phyloP scores from a whole-genome alignment of 306 rosid species.

The Lupinus albus region DNA sequence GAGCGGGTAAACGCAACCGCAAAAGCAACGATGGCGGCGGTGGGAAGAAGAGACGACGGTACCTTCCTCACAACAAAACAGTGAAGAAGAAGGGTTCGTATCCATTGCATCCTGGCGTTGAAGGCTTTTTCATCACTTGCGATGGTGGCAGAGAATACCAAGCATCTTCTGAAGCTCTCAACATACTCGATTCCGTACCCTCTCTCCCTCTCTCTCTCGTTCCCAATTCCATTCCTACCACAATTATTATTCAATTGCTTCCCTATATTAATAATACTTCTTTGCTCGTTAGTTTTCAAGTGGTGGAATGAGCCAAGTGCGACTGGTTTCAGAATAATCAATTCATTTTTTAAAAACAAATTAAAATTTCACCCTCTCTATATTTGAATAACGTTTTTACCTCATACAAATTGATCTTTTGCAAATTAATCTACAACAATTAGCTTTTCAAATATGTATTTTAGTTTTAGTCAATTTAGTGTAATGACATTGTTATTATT shows the following conservation, averaged over 20 bases:
- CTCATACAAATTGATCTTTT: too few species aligned
- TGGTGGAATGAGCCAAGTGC: too few species aligned
- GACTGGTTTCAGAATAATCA: too few species aligned
- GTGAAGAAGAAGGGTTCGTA: slow-evolving; percentile 87
- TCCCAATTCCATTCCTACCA: background rate
- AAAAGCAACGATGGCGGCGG: slow-evolving; percentile 34
- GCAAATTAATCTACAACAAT: too few species aligned
- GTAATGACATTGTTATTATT: background rate
- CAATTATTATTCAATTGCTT: too few species aligned
- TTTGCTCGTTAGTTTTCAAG: too few species aligned
- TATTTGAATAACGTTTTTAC: too few species aligned
- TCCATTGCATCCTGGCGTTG: slow-evolving; percentile 83
- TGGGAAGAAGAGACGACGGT: slow-evolving; percentile 74
- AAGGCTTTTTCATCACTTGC: slow-evolving; percentile 93
- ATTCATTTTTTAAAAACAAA: too few species aligned
- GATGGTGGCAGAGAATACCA: slow-evolving; percentile 96
- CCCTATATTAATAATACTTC: too few species aligned
- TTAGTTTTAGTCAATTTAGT: background rate
- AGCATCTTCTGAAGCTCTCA: slow-evolving; percentile 85
- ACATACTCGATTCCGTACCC: slow-evolving; percentile 77
- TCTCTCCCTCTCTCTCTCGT: background rate
- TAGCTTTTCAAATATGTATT: background rate
- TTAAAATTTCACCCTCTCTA: too few species aligned
- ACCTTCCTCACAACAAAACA: slow-evolving; percentile 77
- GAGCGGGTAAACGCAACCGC: slow-evolving; percentile 44